Conservation (phyloP, 1,284 basidiomycete species). For the Heterobasidion parviporum region DNA sequence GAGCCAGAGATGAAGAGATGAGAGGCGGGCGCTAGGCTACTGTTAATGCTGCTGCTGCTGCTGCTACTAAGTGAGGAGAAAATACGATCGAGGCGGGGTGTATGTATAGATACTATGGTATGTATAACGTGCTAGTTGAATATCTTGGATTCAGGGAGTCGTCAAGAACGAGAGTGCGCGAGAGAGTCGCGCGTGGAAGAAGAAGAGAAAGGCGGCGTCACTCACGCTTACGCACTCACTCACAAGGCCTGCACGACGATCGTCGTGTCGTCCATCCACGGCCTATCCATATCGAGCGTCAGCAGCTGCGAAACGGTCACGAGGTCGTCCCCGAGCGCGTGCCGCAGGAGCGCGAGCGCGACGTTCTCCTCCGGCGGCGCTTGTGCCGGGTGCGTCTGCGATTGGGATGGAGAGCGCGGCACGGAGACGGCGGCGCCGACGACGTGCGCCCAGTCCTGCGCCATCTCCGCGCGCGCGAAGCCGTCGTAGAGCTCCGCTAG, state of each 20-base stretch:
- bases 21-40: no score
- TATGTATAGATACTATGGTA: no score
- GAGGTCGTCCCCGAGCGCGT: slow-evolving; percentile 46
- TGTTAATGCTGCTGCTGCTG: no score
- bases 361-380: slow-evolving; percentile 26
- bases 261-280: slow-evolving; percentile 67
- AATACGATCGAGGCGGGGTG: no score
- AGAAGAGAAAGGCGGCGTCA: not conserved
- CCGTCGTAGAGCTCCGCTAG: slow-evolving; percentile 52
- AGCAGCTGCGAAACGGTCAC: slow-evolving; percentile 48
- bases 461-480: slow-evolving; percentile 32
- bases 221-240: not conserved
- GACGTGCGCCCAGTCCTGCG: slow-evolving; percentile 39
- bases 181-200: not conserved
- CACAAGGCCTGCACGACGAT: slow-evolving; percentile 54
- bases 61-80: no score
- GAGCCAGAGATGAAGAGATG: no score
- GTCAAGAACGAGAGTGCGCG: no score
- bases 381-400: not conserved
- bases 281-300: slow-evolving; percentile 56
- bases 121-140: no score
- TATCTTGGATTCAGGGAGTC: no score
- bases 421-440: slow-evolving; percentile 15
- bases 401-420: not conserved
- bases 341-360: slow-evolving; percentile 49